Conservation (phyloP, 2,329 filamentous ascomycete genomes). For the Pezicula neosporulosa region DNA sequence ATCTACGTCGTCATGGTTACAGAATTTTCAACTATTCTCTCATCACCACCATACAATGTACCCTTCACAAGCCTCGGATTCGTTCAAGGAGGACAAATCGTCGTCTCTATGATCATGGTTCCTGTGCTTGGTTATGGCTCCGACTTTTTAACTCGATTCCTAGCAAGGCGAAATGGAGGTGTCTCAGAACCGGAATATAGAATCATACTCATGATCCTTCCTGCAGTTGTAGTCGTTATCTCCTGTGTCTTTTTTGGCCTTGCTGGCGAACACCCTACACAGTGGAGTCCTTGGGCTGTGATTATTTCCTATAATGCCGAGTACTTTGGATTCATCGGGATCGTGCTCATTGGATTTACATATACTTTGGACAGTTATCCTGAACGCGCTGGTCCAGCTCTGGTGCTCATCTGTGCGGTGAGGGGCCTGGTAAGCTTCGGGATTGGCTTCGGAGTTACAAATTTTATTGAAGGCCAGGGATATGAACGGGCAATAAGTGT, state of each 20-base stretch:
- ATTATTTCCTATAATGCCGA: neutral
- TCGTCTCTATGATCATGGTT: slow-evolving; percentile 13
- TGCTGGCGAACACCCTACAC: slow-evolving; percentile 26
- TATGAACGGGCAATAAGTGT: neutral
- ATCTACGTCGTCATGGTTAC: slow-evolving; percentile 40
- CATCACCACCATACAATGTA: slow-evolving; percentile 27
- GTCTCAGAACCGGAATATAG: slow-evolving; percentile 24
- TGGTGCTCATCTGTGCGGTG: neutral
- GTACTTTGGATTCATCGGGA: neutral
- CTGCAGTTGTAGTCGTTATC: slow-evolving; percentile 27
- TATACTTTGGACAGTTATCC: neutral
- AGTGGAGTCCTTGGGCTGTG: neutral
- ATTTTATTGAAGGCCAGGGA: neutral
- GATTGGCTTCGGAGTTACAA: neutral
- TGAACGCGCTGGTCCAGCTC: neutral
- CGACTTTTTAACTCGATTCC: slow-evolving; percentile 23
- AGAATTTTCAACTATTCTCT: slow-evolving; percentile 33
- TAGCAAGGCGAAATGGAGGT: slow-evolving; percentile 36
- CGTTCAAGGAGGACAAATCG: slow-evolving; percentile 20
- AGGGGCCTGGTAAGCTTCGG: neutral
- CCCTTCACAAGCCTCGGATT: slow-evolving; percentile 20
- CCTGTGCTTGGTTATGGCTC: slow-evolving; percentile 28
- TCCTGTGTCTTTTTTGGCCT: slow-evolving; percentile 29
- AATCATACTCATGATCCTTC: slow-evolving; percentile 27
- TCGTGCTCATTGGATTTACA: neutral